A percentile compares a stretch with the other conserved stretches of the same genome.
Conservation (phyloP, 768 basidiomycete genomes). For the Boletus insuetus region DNA sequence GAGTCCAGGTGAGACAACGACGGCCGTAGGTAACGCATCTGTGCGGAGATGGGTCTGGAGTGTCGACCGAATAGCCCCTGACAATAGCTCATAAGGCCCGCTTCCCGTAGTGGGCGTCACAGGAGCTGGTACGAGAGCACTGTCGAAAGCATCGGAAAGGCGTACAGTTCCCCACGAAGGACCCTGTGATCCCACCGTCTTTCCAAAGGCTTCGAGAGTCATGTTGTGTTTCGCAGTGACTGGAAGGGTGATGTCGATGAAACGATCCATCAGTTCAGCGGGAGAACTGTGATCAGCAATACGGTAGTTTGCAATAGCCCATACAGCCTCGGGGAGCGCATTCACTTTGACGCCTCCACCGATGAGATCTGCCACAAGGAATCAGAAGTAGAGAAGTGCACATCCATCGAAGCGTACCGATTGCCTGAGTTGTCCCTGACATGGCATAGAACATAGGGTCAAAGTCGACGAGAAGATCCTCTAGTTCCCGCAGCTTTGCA, state of each 20-base stretch:
- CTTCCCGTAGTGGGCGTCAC: constrained; percentile 38
- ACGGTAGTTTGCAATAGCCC: constrained; percentile 35
- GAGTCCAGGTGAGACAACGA: constrained; percentile 38
- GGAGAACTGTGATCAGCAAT: constrained; percentile 33
- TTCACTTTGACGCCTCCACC: constrained; percentile 44
- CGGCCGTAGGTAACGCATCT: constrained; percentile 20
- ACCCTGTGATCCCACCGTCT: constrained; percentile 19
- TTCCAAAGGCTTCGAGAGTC: constrained; percentile 41
- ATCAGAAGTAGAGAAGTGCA: constrained; percentile 18
- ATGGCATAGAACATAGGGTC: constrained; percentile 17
- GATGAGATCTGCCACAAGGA: constrained; percentile 38
- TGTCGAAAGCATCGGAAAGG: constrained; percentile 36
- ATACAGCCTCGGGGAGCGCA: constrained; percentile 43
- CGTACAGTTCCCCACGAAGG: constrained; percentile 36
- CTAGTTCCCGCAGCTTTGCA: constrained; percentile 17
- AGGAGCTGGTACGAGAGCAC: constrained; percentile 40
- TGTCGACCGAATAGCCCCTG: constrained; percentile 42
- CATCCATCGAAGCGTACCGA: constrained; percentile 16
- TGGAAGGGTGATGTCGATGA: constrained; percentile 4
- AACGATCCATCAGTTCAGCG: constrained; percentile 11
- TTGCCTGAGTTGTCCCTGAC: constrained; percentile 28
- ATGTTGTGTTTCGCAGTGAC: constrained; percentile 37
- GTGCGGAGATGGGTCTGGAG: constrained; percentile 32
- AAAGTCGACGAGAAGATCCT: constrained; percentile 17
- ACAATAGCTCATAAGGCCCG: constrained; percentile 39